These are phyloP conservation scores for Arthrobotrys musiformis DNA, from an alignment of 2,329 filamentous ascomycete genomes.

Conservation along the genomic window DNA sequence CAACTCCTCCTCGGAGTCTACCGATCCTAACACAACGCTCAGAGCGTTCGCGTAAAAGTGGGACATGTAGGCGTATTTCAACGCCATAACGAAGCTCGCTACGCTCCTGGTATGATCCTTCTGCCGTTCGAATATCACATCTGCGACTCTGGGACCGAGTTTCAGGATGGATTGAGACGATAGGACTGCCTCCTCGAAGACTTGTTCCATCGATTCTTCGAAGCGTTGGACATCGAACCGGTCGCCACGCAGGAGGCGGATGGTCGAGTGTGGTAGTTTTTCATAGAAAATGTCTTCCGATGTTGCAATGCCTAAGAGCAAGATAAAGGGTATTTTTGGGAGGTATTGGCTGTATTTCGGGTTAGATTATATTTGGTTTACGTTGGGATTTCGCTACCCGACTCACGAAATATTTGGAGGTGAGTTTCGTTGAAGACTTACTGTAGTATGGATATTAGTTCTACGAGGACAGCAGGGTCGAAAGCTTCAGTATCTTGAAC, in stretches of 20 bases:
- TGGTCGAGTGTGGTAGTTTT: slow-evolving; percentile 75
- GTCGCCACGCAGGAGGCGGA: slow-evolving; percentile 74
- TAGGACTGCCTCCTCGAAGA: slow-evolving; percentile 75
- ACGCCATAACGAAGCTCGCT: slow-evolving; percentile 58
- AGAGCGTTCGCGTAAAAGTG: slow-evolving; percentile 84
- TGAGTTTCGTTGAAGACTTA: slow-evolving; percentile 62
- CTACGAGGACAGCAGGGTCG: slow-evolving; percentile 76
- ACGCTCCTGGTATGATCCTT: slow-evolving; percentile 78
- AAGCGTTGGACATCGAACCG: slow-evolving; percentile 83
- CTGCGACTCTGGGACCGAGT: slow-evolving; percentile 73
- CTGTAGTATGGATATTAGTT: slow-evolving; percentile 76
- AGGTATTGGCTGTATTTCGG: slow-evolving; percentile 70
- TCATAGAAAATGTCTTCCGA: slow-evolving; percentile 83
- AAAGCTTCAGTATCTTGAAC: slow-evolving; percentile 87
- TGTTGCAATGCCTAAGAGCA: slow-evolving; percentile 83
- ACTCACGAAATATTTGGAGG: too few species aligned
- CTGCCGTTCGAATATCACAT: slow-evolving; percentile 75
- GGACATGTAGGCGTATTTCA: slow-evolving; percentile 83
- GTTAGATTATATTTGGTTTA: slow-evolving; percentile 29
- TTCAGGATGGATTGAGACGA: slow-evolving; percentile 69
- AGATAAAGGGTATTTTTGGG: slow-evolving; percentile 78
- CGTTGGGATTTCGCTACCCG: too few species aligned
- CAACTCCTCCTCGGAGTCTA: slow-evolving; percentile 60
- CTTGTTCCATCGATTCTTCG: slow-evolving; percentile 75
- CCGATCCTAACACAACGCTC: slow-evolving; percentile 70